phyloP scores from a whole-genome alignment of 352 stramenopile genomes.

The Phytophthora brassicae region DNA sequence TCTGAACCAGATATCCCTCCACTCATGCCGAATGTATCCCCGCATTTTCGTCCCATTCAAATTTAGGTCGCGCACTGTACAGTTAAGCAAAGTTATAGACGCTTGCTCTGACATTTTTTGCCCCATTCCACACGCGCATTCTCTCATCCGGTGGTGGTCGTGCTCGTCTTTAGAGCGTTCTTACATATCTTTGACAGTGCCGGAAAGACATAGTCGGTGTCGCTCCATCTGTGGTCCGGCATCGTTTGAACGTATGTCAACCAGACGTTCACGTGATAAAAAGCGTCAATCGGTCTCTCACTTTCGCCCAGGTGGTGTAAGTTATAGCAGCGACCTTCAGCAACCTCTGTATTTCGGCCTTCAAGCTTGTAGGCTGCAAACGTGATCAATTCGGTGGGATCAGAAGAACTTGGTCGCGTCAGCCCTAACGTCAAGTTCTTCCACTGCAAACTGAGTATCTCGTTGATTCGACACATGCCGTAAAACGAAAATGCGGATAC shows the following conservation, averaged over 20 bases:
- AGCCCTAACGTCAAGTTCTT: constrained; percentile 8
- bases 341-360: constrained; percentile 6
- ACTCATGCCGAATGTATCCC: constrained; percentile 6
- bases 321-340: constrained; percentile 11
- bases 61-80: constrained; percentile 6
- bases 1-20: constrained; percentile 7
- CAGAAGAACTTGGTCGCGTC: background rate
- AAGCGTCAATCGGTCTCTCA: constrained; percentile 3
- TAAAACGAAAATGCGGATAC: constrained; percentile 11
- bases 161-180: constrained; percentile 1
- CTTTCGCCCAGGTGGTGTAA: background rate
- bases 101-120: constrained; percentile 13
- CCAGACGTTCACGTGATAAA: background rate
- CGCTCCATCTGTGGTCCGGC: constrained; percentile 6
- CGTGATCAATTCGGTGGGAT: background rate
- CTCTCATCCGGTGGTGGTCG: background rate
- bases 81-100: constrained; percentile 12
- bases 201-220: constrained; percentile 10
- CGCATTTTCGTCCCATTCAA: background rate
- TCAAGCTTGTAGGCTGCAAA: constrained; percentile 12
- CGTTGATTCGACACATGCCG: constrained; percentile 14
- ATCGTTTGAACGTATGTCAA: background rate
- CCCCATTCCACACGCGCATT: constrained; percentile 12
- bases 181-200: constrained; percentile 10
- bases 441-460: constrained; percentile 7